Conservation (phyloP, 1,284 basidiomycete species). For the Tilletiaria anomala region DNA sequence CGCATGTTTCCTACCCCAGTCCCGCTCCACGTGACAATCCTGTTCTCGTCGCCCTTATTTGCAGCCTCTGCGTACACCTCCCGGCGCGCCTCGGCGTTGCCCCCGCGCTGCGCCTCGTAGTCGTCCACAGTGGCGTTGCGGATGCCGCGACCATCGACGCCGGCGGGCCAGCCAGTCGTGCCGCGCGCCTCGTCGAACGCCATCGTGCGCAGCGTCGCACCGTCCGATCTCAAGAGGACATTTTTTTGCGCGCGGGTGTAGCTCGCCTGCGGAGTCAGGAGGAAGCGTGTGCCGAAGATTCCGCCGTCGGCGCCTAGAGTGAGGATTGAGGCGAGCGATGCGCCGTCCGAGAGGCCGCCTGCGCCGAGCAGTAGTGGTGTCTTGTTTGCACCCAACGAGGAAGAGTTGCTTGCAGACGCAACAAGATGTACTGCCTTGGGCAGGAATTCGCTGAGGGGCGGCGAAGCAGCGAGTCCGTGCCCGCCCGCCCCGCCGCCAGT, state of each 20-base stretch:
- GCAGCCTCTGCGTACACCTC: conserved; percentile 8
- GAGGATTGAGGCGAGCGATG: conserved; percentile 18
- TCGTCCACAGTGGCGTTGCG: conserved; percentile 24
- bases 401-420: neutral
- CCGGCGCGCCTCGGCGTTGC: neutral
- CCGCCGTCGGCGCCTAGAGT: conserved; percentile 28
- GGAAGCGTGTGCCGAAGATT: conserved; percentile 31
- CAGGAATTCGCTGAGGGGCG: conserved; percentile 18
- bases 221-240: conserved; percentile 8
- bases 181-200: conserved; percentile 34
- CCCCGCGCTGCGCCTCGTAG: conserved; percentile 19
- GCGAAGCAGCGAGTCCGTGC: conserved; percentile 26
- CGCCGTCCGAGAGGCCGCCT: conserved; percentile 25
- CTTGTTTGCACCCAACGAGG: too few species aligned
- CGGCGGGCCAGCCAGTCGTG: conserved; percentile 31
- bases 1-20: conserved; percentile 27
- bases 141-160: conserved; percentile 31
- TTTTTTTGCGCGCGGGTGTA: conserved; percentile 29
- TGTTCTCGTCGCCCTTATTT: conserved; percentile 13
- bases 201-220: conserved; percentile 18
- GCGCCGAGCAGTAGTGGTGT: conserved; percentile 21
- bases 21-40: conserved; percentile 34
- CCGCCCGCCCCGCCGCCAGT: conserved; percentile 27
- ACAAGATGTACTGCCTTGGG: conserved; percentile 4
- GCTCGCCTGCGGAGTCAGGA: conserved; percentile 27